Evolutionary conservation across 371 early-diverging fungal genomes (phyloP), one percentile per base, ranked within the genome.

Genomic region (Mortierella sp.): DNA sequence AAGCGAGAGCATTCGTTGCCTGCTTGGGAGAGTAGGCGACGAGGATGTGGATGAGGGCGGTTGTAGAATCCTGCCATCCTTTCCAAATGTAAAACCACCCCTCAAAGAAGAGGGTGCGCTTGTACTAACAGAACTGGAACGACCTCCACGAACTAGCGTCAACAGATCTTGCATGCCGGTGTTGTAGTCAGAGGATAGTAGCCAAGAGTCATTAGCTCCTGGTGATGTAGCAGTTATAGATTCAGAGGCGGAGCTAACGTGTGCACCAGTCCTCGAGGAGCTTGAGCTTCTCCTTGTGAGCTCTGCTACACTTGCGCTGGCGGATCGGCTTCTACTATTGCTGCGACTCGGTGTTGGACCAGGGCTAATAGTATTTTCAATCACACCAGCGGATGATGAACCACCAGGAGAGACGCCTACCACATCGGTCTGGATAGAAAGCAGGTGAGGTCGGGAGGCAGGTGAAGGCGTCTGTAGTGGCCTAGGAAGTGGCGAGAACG

Each of bases 121-220:
- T 9, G 69, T 69, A 67, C 75, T 70, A 45, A 80, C 66, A 28
- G 81, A 80, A 17, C 81, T 80, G 22, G 81, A 74, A 8, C 81
- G 81, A 17, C 81, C 81, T 54, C 71, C 81, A 35, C 81, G 81
- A 31, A 80, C 81, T 10, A 80, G 43, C 19, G 75, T 75, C 65
- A 80, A 43, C 31, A 80, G 37, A 58, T 75, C 81, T 53, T 80
- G 75, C 81, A 80, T 80, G 26, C 75, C 81, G 2, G 67, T 71
- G 53, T 80, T 80, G 66, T 80, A 80, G 43, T 80, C 81, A 4
- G 81, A 80, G 0, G 71, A 53, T 34, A 80, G 71, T n/a, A 80
- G 63, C 81, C 81, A 80, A 29, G 70, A 64, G 9, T 79, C 79
- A 10, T 60, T 37, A 5, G 40, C 5, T 9, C 37, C 34, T 32